phyloP scores from a whole-genome alignment of 169 alveolate genomes.

The Plasmodium gonderi region DNA sequence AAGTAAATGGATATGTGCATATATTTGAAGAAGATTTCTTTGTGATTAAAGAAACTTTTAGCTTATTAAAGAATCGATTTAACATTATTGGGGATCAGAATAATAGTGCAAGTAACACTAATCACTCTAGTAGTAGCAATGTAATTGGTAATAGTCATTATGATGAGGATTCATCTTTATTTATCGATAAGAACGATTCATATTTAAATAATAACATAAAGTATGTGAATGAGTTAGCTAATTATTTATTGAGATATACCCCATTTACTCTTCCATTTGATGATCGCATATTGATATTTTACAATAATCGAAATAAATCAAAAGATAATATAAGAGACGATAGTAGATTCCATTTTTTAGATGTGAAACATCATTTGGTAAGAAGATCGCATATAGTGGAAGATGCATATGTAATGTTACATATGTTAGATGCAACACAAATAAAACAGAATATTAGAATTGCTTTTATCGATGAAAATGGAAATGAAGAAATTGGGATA shows the following conservation, averaged over 20 bases:
- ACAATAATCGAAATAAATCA: constrained; percentile 70
- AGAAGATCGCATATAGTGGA: constrained; percentile 84
- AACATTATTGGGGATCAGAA: constrained; percentile 41
- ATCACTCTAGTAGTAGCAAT: background rate
- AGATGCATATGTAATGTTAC: constrained; percentile 81
- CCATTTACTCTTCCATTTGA: constrained; percentile 77
- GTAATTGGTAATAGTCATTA: constrained; percentile 4
- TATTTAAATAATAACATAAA: constrained; percentile 53
- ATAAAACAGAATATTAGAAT: constrained; percentile 87
- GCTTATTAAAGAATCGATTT: constrained; percentile 38
- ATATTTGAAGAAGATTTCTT: constrained; percentile 46
- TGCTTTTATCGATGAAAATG: constrained; percentile 89
- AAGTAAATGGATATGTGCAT: constrained; percentile 39
- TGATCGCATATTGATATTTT: constrained; percentile 76
- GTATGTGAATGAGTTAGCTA: constrained; percentile 66
- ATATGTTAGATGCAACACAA: constrained; percentile 72
- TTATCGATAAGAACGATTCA: constrained; percentile 36
- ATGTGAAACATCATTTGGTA: constrained; percentile 74
- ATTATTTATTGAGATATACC: constrained; percentile 52
- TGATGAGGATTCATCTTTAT: constrained; percentile 28
- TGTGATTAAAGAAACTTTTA: constrained; percentile 43
- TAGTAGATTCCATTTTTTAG: constrained; percentile 63
- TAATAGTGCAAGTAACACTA: constrained; percentile 1
- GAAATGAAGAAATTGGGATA: constrained; percentile 93
- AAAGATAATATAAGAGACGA: constrained; percentile 64